These are phyloP conservation scores for Zygotorulaspora chibaensis DNA, from an alignment of 805 yeast species.

Conservation along the genomic window DNA sequence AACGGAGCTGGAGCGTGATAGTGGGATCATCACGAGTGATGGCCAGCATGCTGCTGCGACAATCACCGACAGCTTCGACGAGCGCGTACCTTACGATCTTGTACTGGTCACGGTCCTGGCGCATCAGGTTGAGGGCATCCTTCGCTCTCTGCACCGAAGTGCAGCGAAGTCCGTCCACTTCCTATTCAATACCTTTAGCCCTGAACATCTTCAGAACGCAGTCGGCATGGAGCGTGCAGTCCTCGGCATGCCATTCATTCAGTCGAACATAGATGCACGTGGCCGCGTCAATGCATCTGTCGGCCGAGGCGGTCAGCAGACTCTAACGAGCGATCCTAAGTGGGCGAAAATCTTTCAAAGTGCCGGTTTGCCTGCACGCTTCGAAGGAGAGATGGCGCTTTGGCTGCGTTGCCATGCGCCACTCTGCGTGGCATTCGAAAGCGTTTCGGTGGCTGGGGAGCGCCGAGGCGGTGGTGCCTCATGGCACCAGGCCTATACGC, in stretches of 20 bases:
- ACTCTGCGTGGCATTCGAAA: slow-evolving; percentile 1
- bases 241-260: not conserved
- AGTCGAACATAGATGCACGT: not conserved
- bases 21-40: not conserved
- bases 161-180: not conserved
- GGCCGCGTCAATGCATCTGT: not conserved
- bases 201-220: not conserved
- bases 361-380: not conserved
- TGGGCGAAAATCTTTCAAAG: not conserved
- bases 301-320: not conserved
- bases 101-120: slow-evolving; percentile 1
- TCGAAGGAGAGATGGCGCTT: not conserved
- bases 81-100: not conserved
- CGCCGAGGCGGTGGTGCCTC: slow-evolving; percentile 1
- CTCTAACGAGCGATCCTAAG: not conserved
- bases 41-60: not conserved
- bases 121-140: not conserved
- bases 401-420: not conserved
- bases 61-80: not conserved
- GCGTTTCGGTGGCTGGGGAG: not conserved
- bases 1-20: not conserved
- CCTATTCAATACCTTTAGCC: not conserved
- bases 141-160: not conserved
- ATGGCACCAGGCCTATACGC: not conserved
- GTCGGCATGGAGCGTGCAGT: not conserved